A percentile compares a stretch with the other conserved stretches of the same genome.
phyloP scores from a whole-genome alignment of 106 monocot genomes.

The Apostasia shenzhenica region DNA sequence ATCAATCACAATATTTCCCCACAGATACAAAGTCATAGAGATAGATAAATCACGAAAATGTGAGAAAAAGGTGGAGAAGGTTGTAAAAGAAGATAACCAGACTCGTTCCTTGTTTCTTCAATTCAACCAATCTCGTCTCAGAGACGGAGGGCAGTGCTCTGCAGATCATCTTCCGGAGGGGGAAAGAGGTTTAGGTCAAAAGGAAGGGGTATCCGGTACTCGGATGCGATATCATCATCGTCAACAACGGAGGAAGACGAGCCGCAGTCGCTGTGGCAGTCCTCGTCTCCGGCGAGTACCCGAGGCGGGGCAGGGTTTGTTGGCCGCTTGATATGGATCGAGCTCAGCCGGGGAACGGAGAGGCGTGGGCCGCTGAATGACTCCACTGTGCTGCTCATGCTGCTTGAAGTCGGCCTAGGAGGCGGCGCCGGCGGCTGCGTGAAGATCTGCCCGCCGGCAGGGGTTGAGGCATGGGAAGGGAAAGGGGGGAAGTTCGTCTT shows the following conservation, averaged over 20 bases:
- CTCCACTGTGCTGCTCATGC: constrained; percentile 60
- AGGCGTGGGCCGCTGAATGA: constrained; percentile 55
- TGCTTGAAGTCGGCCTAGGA: constrained; percentile 39
- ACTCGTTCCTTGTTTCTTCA: neutral
- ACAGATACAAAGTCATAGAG: constrained; percentile 10
- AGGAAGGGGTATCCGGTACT: constrained; percentile 7
- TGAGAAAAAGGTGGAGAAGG: neutral
- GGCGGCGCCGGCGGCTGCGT: neutral
- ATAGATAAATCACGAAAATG: neutral
- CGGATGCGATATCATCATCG: constrained; percentile 12
- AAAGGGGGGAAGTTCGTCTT: constrained; percentile 64
- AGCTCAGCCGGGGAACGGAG: neutral
- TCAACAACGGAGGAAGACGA: constrained; percentile 19
- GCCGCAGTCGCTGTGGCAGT: constrained; percentile 27
- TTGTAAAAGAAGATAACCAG: constrained; percentile 9
- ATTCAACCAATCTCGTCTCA: constrained; percentile 6
- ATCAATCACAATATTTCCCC: neutral
- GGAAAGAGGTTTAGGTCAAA: constrained; percentile 26
- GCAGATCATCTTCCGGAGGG: constrained; percentile 13
- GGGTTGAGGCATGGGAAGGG: neutral
- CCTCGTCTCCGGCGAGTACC: neutral
- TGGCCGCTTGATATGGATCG: constrained; percentile 2
- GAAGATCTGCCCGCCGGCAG: neutral
- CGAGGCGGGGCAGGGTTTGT: neutral
- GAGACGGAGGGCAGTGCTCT: constrained; percentile 12